Percentiles rank a stretch among this genome's conserved stretches.
These are phyloP conservation scores for Trametes cubensis DNA, from an alignment of 768 basidiomycete species.

Conservation along the genomic window DNA sequence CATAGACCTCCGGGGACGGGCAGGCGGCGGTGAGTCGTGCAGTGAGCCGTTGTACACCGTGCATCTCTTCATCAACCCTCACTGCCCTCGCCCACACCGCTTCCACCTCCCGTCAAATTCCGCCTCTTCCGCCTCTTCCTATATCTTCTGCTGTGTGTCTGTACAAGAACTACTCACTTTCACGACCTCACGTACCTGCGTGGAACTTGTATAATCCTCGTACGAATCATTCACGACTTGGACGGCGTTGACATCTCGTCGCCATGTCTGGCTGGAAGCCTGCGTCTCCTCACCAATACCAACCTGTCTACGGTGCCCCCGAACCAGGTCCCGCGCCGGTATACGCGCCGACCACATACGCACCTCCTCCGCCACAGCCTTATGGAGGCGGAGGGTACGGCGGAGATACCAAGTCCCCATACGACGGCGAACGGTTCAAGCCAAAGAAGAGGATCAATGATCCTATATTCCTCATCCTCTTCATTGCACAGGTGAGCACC, in stretches of 20 bases:
- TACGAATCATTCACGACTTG: slow-evolving; percentile 9
- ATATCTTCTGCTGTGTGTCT: no score
- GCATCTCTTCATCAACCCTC: no score
- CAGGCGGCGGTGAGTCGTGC: no score
- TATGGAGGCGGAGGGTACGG: slow-evolving; percentile 27
- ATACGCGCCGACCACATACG: slow-evolving; percentile 24
- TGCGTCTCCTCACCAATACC: slow-evolving; percentile 8
- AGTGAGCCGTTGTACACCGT: no score
- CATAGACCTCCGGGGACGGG: no score
- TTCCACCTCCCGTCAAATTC: no score
- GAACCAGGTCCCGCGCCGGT: slow-evolving; percentile 32
- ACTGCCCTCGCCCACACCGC: no score
- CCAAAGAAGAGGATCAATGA: slow-evolving; percentile 74
- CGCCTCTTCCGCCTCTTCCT: no score
- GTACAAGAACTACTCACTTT: no score
- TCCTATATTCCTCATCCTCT: slow-evolving; percentile 68
- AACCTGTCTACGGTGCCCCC: slow-evolving; percentile 10
- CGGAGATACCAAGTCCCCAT: slow-evolving; percentile 48
- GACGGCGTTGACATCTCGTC: background rate
- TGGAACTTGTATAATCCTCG: background rate
- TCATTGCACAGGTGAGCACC: slow-evolving; percentile 63
- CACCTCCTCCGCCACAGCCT: slow-evolving; percentile 22
- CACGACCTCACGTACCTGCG: no score
- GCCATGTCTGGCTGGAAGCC: slow-evolving; percentile 9
- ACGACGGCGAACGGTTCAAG: slow-evolving; percentile 64